phyloP scores from a whole-genome alignment of 75 land plant genomes.

The Picea glauca region DNA sequence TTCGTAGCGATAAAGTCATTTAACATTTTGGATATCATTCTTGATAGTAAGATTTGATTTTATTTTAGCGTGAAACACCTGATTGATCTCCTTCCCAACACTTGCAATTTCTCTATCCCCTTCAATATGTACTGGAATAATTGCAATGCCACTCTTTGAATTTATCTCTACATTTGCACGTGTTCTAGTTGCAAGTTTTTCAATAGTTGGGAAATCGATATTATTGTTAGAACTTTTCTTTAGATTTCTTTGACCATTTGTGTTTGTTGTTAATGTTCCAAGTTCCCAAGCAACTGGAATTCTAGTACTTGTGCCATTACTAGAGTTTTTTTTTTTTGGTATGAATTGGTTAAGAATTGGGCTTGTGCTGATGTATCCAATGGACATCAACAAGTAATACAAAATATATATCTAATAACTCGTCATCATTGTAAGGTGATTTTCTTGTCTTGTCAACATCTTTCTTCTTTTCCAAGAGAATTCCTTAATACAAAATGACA shows the following conservation, averaged over 20 bases:
- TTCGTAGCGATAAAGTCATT: too few relatives aligned
- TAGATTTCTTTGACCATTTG: constrained; percentile 6
- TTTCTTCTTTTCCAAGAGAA: constrained; percentile 16
- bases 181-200: background rate
- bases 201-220: background rate
- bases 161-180: background rate
- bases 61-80: too few relatives aligned
- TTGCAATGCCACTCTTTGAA: background rate
- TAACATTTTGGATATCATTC: too few relatives aligned
- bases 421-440: constrained; percentile 69
- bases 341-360: too few relatives aligned
- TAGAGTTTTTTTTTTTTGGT: background rate
- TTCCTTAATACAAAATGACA: constrained; percentile 38
- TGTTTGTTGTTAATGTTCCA: background rate
- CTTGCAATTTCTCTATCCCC: too few relatives aligned
- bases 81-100: too few relatives aligned
- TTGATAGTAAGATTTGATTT: too few relatives aligned
- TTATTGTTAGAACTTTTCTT: background rate
- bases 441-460: constrained; percentile 13
- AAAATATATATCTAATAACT: constrained; percentile 67
- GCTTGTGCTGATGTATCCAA: constrained; percentile 15
- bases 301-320: background rate
- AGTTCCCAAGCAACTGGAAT: background rate
- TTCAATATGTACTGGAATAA: background rate
- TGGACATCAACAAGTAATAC: constrained; percentile 57